Evolutionary conservation across 495 filamentous ascomycete genomes (phyloP).

Genomic region (Xylaria scruposa): DNA sequence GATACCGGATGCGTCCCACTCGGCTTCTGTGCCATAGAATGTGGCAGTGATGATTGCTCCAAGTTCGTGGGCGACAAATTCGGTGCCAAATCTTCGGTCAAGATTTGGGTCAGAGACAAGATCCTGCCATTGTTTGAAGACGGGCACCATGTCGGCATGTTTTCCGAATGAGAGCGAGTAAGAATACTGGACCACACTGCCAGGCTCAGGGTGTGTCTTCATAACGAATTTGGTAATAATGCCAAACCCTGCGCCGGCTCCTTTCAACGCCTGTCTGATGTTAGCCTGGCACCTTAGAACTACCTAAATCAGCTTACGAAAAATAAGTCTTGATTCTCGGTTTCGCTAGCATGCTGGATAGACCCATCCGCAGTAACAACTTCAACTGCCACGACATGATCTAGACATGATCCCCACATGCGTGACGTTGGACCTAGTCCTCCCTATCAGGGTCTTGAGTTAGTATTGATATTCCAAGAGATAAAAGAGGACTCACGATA

Average conservation of each 20-base stretch:
- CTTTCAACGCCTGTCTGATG: slow-evolving; percentile 56
- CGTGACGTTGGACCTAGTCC: slow-evolving; percentile 61
- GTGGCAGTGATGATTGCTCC: slow-evolving; percentile 58
- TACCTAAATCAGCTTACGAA: slow-evolving; percentile 44
- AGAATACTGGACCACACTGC: slow-evolving; percentile 57
- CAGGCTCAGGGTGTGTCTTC: slow-evolving; percentile 64
- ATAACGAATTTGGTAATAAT: slow-evolving; percentile 70
- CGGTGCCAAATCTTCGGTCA: slow-evolving; percentile 59
- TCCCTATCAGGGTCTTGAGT: slow-evolving; percentile 41
- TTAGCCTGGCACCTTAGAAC: slow-evolving; percentile 26
- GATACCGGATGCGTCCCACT: slow-evolving; percentile 55
- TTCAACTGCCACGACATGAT: slow-evolving; percentile 62
- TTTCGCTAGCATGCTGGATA: slow-evolving; percentile 59
- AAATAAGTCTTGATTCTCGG: slow-evolving; percentile 63
- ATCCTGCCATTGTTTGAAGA: slow-evolving; percentile 51
- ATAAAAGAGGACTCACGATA: slow-evolving; percentile 45
- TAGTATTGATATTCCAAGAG: slow-evolving; percentile 1
- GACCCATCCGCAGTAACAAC: slow-evolving; percentile 66
- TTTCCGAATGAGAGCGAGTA: slow-evolving; percentile 54
- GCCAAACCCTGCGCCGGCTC: slow-evolving; percentile 68
- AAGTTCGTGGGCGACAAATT: slow-evolving; percentile 58
- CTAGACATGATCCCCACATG: slow-evolving; percentile 62
- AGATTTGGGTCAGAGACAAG: slow-evolving; percentile 58
- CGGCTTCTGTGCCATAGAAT: slow-evolving; percentile 60
- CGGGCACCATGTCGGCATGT: slow-evolving; percentile 48